A percentile compares a stretch with the other conserved stretches of the same genome.
phyloP scores from a whole-genome alignment of 2,329 filamentous ascomycete species.

The Fusarium transvaalense region DNA sequence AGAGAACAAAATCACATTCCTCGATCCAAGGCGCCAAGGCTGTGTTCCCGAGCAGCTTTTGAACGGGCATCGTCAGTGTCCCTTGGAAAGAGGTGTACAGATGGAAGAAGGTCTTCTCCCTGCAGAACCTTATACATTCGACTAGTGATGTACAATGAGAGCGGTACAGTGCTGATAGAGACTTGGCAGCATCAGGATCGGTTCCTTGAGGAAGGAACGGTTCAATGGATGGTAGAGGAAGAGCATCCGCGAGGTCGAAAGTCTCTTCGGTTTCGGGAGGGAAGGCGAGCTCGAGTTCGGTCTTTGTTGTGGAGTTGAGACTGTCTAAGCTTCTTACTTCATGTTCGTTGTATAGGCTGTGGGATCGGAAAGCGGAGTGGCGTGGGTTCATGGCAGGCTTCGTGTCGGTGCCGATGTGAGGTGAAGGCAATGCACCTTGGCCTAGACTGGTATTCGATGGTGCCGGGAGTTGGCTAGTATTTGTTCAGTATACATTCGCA shows the following conservation, averaged over 20 bases:
- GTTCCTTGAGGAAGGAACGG: conserved; percentile 84
- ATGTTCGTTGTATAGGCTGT: conserved; percentile 71
- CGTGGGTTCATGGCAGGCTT: conserved; percentile 24
- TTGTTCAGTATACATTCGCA: conserved; percentile 38
- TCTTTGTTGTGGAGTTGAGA: conserved; percentile 70
- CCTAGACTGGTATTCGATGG: conserved; percentile 49
- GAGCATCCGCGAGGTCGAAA: conserved; percentile 71
- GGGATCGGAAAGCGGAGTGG: conserved; percentile 44
- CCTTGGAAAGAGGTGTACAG: conserved; percentile 96
- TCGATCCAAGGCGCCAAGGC: conserved; percentile 92
- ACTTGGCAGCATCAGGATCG: conserved; percentile 87
- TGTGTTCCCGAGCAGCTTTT: conserved; percentile 87
- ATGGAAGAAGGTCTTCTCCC: conserved; percentile 96
- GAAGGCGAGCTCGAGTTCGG: conserved; percentile 71
- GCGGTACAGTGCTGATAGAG: conserved; percentile 87
- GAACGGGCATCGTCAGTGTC: conserved; percentile 94
- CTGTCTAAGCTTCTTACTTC: conserved; percentile 68
- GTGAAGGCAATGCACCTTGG: conserved; percentile 49
- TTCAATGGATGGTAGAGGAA: conserved; percentile 88
- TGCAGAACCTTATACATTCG: conserved; percentile 95
- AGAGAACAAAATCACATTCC: conserved; percentile 94
- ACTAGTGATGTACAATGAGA: conserved; percentile 96
- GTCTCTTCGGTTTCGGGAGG: conserved; percentile 67
- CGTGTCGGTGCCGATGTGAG: conserved; percentile 45
- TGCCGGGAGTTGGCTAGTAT: conserved; percentile 52